Base-by-base conservation (phyloP, 2,329 filamentous ascomycete genomes). In the Phoma sp. region DNA sequence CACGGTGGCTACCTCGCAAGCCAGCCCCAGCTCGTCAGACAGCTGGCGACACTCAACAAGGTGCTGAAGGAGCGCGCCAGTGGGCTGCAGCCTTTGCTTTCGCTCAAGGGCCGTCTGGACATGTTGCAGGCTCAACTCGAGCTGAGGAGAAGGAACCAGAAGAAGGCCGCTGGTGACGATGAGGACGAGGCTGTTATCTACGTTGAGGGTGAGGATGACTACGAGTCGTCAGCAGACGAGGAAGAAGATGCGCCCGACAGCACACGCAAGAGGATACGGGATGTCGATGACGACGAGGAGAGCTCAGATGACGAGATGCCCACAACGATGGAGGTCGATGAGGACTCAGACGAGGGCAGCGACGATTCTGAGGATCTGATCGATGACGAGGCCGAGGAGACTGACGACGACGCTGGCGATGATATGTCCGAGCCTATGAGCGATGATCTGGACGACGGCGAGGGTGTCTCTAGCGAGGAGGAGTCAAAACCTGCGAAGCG, bases 81-180 rank as follows among this genome's bases (percentile, higher is more conserved):
- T 60, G 92, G 91, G 13, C 81, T 98, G 23, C 87, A 89, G 58
- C 91, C 89, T 61, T 80, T 99, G 40, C 80, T 99, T 32, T 85
- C 93, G 18, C 83, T 99, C 56, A 97, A 97, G 79, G 95, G 95
- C 23, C 96, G 97, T 76, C 82, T 99, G 29, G 93, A 98, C 71
- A 91, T 99, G 85, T 82, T 98, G 43, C 89, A 95, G 67, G 88
- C 91, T 6, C 95, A 99, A 77, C 88, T 98, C 74, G 86, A 90
- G 66, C 79, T 96, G 65, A 83, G 95, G 44, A 86, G 86, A 66
- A 85, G 83, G 57, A 86, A 92, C 75, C 86, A 89, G 67, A 82
- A 78, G 43, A 79, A 79, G 41, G 78, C 80, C 35, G 80, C 81
- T 2, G 81, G 82, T n/a, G 82, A 82, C 9, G 81, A 85, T 3